Evolutionary conservation across 2,329 filamentous ascomycete genomes (phyloP), one percentile per base, ranked within the genome.

Genomic region (Penicillium sp.): DNA sequence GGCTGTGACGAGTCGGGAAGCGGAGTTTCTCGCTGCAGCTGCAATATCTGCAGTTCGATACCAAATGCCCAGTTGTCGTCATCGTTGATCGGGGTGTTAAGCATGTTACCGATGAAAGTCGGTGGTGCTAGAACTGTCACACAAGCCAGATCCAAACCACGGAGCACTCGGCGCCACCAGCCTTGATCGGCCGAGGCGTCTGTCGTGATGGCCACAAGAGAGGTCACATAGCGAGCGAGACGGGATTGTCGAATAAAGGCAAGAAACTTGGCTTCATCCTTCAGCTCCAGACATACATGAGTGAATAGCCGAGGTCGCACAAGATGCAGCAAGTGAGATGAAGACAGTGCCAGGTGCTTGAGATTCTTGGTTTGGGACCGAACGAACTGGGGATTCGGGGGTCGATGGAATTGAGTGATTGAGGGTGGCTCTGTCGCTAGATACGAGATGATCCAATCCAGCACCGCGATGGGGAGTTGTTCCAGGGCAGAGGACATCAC

Each of bases 1-100:
- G 43, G 69, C 1, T 65, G 59, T 0, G 59, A 52, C 16, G 55
- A 42, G 32, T 42, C 45, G 26, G 37, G 40, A 41, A 44, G 18
- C 32, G 46, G 50, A 14, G 28, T 26, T 6, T 57, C 46, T 18
- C 56, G 62, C 24, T 68, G 56, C 24, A 81, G 62, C 42, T 74
- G 71, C 6, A 88, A 63, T 32, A 84, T 74, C 55, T 88, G 84
- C 43, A 79, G 77, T 6, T 76, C 75, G 51, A 80, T 79, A 45
- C 80, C 74, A 56, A 86, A 87, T 20, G 77, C 77, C 81, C 82
- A 85, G 4, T 72, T 71, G 58, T 85, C 79, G 8, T 73, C 72
- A 31, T 79, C 70, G 40, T 78, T 75, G 23, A 86, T 70, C 47
- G 72, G 73, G 4, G 77, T 77, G 14, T 78, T 78, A 4, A 85